Evolutionary conservation across 2,329 filamentous ascomycete genomes (phyloP).

Genomic region (Xylariaceae sp.): DNA sequence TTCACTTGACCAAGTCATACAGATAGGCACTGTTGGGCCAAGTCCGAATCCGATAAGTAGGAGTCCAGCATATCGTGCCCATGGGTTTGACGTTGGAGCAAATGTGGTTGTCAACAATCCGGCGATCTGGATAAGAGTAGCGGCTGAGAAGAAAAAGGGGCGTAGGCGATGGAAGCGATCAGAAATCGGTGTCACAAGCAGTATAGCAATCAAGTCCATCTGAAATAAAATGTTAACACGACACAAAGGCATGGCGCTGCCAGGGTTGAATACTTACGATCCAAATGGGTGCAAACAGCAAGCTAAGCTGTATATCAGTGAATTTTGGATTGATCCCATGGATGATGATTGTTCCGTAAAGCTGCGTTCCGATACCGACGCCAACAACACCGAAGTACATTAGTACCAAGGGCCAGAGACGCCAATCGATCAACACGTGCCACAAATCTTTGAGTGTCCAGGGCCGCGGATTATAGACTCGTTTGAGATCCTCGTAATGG

Average conservation of each 20-base stretch:
- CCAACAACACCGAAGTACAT: constrained; percentile 97
- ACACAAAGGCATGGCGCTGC: neutral
- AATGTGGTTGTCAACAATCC: constrained; percentile 78
- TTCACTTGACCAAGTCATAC: constrained; percentile 90
- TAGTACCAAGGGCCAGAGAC: constrained; percentile 76
- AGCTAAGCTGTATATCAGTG: constrained; percentile 68
- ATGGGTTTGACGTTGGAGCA: constrained; percentile 60
- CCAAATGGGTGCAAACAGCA: constrained; percentile 90
- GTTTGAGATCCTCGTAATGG: constrained; percentile 76
- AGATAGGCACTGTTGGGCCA: constrained; percentile 85
- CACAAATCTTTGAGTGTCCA: constrained; percentile 71
- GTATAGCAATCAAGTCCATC: constrained; percentile 85
- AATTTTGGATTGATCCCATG: constrained; percentile 69
- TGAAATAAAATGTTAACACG: constrained; percentile 32
- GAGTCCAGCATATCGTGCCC: constrained; percentile 85
- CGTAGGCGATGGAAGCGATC: constrained; percentile 81
- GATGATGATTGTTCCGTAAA: constrained; percentile 85
- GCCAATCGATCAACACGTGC: constrained; percentile 75
- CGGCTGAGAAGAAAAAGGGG: constrained; percentile 74
- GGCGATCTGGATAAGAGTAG: constrained; percentile 73
- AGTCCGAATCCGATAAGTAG: constrained; percentile 86
- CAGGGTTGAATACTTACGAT: constrained; percentile 56
- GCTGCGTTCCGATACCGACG: constrained; percentile 84
- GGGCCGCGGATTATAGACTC: constrained; percentile 70
- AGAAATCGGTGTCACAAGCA: constrained; percentile 78